Evolutionary conservation across 2,329 filamentous ascomycete species (phyloP), one percentile per base, ranked within the genome.

Genomic region (Kalmusia sp.): DNA sequence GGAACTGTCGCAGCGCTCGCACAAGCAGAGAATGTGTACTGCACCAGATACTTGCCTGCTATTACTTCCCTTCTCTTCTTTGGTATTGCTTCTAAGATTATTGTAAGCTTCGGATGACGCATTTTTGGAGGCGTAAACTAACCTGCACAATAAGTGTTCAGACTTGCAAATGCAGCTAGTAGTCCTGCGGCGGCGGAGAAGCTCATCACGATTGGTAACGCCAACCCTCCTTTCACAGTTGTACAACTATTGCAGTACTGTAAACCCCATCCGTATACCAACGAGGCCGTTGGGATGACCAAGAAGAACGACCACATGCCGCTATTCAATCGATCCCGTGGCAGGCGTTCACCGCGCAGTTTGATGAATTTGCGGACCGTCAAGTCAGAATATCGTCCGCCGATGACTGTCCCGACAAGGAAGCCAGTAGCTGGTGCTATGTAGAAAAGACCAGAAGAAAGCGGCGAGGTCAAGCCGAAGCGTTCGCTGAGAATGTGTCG

Each of bases 81-180:
- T 14, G 67, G 67, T 34, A 67, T 49, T 14, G 61, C 67, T 47
- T 70, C 67, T 65, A 47, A 11, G 7, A 27, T 3, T 2, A 11
- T 40, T 24, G 19, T 45, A 19, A 55, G 39, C 17, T 28, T 27
- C 33, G 27, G 9, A 15, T 5, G 14, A 15, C 14, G n/a, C 14
- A 9, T 27, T 22, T 14, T 3, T 11, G 28, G n/a, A 11, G 6
- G 19, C 17, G 8, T n/a, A 33, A 3, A 41, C 65, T 43, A 57
- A 76, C 73, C 75, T 12, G 74, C 74, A 30, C 72, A 69, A 47
- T 76, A 77, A 0, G 76, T 77, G 49, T 77, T 77, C 15, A 77
- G 44, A 2, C 71, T 71, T 17, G 69, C 75, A 24, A 77, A 77
- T 0, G 74, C 71, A 6, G 64, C 66, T 68, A 77, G 71, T 2